phyloP scores from a whole-genome alignment of 2,329 filamentous ascomycete genomes.

The Fusarium luffae region DNA sequence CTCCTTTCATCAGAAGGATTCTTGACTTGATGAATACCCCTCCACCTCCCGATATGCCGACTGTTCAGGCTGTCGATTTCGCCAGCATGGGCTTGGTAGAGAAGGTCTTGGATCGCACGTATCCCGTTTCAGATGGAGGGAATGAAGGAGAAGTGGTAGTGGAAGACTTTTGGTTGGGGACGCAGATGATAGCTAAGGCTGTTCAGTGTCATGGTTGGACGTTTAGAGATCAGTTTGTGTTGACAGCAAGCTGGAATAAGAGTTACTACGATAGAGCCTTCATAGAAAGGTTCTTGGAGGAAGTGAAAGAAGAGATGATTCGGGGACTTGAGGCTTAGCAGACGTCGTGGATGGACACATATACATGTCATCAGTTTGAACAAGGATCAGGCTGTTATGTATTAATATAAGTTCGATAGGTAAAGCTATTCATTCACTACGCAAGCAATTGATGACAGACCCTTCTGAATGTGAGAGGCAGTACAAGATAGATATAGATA shows the following conservation, averaged over 20 bases:
- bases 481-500: too few species aligned
- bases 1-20: conserved; percentile 27
- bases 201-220: conserved; percentile 48
- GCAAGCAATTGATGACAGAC: too few species aligned
- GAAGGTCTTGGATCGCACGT: conserved; percentile 41
- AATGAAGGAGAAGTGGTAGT: conserved; percentile 39
- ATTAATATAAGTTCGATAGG: too few species aligned
- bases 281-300: conserved; percentile 41
- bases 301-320: conserved; percentile 22
- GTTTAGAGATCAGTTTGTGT: conserved; percentile 47
- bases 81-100: conserved; percentile 45
- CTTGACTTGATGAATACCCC: conserved; percentile 26
- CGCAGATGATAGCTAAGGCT: conserved; percentile 48
- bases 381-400: too few species aligned
- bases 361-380: too few species aligned
- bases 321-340: not conserved
- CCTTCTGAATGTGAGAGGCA: too few species aligned
- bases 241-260: conserved; percentile 49
- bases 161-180: conserved; percentile 44
- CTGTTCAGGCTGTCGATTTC: conserved; percentile 47
- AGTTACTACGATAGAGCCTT: conserved; percentile 44
- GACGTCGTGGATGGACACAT: too few species aligned
- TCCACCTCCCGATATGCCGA: conserved; percentile 33
- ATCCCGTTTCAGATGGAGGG: conserved; percentile 23
- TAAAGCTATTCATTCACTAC: too few species aligned